Evolutionary conservation across 805 yeast species (phyloP).

Genomic region (Clavispora fructus): DNA sequence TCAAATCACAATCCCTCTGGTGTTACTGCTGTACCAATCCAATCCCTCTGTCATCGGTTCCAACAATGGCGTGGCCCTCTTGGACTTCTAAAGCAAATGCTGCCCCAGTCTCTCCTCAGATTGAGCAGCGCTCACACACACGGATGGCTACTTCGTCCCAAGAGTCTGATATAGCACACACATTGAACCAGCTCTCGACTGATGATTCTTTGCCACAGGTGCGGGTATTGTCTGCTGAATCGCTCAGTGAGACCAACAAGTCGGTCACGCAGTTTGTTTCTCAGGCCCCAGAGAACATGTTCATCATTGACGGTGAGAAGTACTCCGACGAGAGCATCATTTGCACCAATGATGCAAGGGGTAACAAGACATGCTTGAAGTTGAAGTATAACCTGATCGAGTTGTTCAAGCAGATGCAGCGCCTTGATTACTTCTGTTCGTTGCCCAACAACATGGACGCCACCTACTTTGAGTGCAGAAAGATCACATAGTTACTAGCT

Average conservation of each 20-base stretch:
- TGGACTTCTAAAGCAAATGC: constrained; percentile 5
- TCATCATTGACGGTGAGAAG: constrained; percentile 40
- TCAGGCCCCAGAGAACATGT: constrained; percentile 28
- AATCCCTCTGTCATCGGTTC: too few species aligned
- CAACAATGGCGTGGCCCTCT: constrained; percentile 13
- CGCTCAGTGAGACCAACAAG: constrained; percentile 11
- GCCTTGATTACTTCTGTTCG: constrained; percentile 45
- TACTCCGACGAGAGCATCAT: constrained; percentile 36
- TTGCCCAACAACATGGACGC: constrained; percentile 45
- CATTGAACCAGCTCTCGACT: constrained; percentile 12
- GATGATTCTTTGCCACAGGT: constrained; percentile 8
- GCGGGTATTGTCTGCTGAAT: constrained; percentile 5
- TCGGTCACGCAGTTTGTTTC: constrained; percentile 28
- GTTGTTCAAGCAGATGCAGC: constrained; percentile 46
- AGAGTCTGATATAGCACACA: constrained; percentile 15
- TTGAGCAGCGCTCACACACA: constrained; percentile 14
- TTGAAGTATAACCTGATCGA: constrained; percentile 35
- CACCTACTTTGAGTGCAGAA: constrained; percentile 49
- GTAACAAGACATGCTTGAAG: constrained; percentile 46
- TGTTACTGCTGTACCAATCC: too few species aligned
- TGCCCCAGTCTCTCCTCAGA: constrained; percentile 2
- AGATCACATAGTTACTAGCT: constrained; percentile 18
- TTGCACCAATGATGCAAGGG: constrained; percentile 39
- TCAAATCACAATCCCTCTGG: too few species aligned
- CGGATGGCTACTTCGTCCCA: constrained; percentile 8